Conservation (phyloP, 345 rosid species). For the Eucalyptus pauciflora region DNA sequence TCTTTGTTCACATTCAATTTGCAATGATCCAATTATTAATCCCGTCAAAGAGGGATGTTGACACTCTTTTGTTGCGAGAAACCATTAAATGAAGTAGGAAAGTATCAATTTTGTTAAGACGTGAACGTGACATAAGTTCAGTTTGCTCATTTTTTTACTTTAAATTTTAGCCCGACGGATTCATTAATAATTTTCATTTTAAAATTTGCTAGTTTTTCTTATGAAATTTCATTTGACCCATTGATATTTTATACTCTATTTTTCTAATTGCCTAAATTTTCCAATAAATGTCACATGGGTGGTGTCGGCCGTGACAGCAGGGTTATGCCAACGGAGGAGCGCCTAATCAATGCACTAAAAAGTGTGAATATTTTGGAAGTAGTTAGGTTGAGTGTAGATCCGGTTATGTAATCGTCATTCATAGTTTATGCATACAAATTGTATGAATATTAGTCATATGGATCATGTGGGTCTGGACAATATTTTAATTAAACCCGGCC, state of each 20-base stretch:
- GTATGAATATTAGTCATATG: not conserved
- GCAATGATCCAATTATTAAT: not conserved
- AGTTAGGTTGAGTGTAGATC: not conserved
- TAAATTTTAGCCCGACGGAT: not conserved
- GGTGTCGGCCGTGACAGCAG: not conserved
- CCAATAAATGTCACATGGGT: not conserved
- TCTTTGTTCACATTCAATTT: not conserved
- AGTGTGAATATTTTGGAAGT: not conserved
- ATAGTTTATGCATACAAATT: not conserved
- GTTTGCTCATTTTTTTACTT: not conserved
- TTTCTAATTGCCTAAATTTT: not conserved
- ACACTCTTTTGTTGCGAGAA: not conserved
- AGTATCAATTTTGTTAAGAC: not conserved
- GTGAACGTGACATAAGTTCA: not conserved
- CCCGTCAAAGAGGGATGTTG: not conserved
- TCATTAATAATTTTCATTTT: not conserved
- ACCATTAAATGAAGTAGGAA: not conserved
- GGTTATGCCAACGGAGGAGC: not conserved
- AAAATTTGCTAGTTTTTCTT: accelerated
- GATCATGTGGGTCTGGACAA: accelerated
- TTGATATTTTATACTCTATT: not conserved
- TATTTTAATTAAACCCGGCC: not conserved
- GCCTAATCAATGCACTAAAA: not conserved
- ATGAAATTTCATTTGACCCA: not conserved
- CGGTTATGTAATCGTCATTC: not conserved